Evolutionary conservation across 2,329 filamentous ascomycete species (phyloP).

Genomic region (Aspergillus tamarii): DNA sequence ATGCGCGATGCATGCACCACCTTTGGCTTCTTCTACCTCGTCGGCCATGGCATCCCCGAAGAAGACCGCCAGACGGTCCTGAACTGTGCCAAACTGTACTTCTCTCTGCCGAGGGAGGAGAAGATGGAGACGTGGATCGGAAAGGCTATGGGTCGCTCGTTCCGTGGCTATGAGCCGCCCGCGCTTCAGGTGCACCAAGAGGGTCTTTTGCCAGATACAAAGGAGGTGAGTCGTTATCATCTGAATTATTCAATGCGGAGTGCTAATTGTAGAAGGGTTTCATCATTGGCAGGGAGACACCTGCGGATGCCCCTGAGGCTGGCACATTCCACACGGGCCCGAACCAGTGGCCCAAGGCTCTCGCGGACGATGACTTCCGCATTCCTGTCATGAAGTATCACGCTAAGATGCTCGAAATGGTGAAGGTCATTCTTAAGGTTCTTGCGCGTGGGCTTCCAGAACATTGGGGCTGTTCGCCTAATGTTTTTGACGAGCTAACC

Average conservation of each 20-base stretch:
- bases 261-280: not conserved
- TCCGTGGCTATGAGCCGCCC: slow-evolving; percentile 15
- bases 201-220: slow-evolving; percentile 23
- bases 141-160: slow-evolving; percentile 11
- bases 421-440: slow-evolving; percentile 29
- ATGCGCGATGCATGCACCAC: slow-evolving; percentile 8
- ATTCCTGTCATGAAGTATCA: slow-evolving; percentile 32
- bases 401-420: slow-evolving; percentile 30
- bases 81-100: slow-evolving; percentile 2
- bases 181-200: slow-evolving; percentile 5
- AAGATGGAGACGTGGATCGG: slow-evolving; percentile 15
- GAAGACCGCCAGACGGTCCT: not conserved
- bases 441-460: not conserved
- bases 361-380: slow-evolving; percentile 30
- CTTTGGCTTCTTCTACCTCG: slow-evolving; percentile 37
- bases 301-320: slow-evolving; percentile 14
- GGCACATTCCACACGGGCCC: slow-evolving; percentile 35
- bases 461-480: not conserved
- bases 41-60: slow-evolving; percentile 33
- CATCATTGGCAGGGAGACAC: not conserved
- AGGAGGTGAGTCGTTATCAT: slow-evolving; percentile 17
- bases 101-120: slow-evolving; percentile 9
- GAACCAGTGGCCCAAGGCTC: slow-evolving; percentile 32
- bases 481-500: not conserved
- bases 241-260: not conserved